Conservation (phyloP, 2,329 filamentous ascomycete genomes). For the Sporothrix luriei region DNA sequence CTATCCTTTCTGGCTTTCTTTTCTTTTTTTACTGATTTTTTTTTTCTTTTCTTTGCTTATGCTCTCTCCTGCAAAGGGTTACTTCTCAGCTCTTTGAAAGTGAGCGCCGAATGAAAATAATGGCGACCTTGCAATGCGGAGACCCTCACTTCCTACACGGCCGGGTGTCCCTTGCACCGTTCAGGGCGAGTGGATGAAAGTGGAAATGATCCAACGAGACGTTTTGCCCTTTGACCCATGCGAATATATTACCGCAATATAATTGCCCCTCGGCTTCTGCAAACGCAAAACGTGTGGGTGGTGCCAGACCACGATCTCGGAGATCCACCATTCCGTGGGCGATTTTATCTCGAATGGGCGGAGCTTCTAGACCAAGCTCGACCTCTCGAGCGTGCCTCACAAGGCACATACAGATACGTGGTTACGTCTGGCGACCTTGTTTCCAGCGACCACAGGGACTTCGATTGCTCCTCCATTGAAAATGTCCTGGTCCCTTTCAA, state of each 20-base stretch:
- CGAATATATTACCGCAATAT: slow-evolving; percentile 11
- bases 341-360: slow-evolving; percentile 11
- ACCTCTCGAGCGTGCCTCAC: background rate
- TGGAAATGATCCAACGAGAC: background rate
- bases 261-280: slow-evolving; percentile 6
- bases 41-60: background rate
- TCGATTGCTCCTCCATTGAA: background rate
- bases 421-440: background rate
- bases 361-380: background rate
- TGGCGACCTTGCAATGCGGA: background rate
- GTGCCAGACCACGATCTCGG: slow-evolving; percentile 24
- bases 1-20: background rate
- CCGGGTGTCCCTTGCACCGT: background rate
- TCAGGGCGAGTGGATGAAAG: background rate
- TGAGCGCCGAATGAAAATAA: background rate
- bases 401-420: no score
- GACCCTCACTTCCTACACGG: background rate
- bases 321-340: slow-evolving; percentile 24
- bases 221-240: background rate
- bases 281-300: slow-evolving; percentile 22
- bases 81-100: background rate
- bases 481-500: background rate
- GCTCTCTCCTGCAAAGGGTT: slow-evolving; percentile 11
- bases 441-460: background rate
- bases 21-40: background rate